Evolutionary conservation across 768 basidiomycete species (phyloP).

Genomic region (Dioszegia hungarica): DNA sequence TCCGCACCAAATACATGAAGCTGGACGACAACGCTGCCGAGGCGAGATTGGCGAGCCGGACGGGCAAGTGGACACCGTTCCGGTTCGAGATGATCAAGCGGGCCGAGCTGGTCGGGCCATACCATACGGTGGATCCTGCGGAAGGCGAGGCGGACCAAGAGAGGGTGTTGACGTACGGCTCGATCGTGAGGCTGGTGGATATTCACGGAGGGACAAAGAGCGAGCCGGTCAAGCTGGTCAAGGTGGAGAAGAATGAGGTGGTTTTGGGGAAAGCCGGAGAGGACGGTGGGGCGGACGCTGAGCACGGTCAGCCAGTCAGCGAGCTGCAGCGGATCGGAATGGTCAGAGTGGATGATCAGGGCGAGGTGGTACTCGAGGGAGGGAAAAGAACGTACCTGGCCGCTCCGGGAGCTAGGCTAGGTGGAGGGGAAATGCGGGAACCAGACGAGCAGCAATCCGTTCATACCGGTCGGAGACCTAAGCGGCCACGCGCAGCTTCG

Average conservation of each 20-base stretch:
- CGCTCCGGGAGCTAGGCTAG: slow-evolving; percentile 69
- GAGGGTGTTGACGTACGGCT: slow-evolving; percentile 68
- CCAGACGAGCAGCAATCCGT: not conserved
- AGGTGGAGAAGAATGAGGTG: slow-evolving; percentile 84
- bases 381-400: slow-evolving; percentile 68
- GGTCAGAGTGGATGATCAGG: slow-evolving; percentile 61
- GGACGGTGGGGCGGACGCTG: slow-evolving; percentile 52
- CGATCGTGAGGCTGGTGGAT: slow-evolving; percentile 79
- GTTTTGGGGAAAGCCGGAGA: slow-evolving; percentile 42
- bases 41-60: slow-evolving; percentile 56
- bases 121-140: not conserved
- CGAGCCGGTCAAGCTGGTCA: slow-evolving; percentile 78
- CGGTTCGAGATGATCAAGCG: slow-evolving; percentile 80
- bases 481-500: slow-evolving; percentile 2
- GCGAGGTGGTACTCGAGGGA: not conserved
- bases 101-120: slow-evolving; percentile 55
- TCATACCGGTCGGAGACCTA: not conserved
- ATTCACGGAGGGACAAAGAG: slow-evolving; percentile 78
- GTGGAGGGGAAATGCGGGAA: slow-evolving; percentile 25
- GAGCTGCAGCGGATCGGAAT: slow-evolving; percentile 96
- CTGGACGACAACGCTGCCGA: slow-evolving; percentile 56
- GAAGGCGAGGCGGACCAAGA: not conserved
- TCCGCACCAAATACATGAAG: slow-evolving; percentile 95
- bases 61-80: slow-evolving; percentile 88
- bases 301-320: slow-evolving; percentile 74